Conservation (phyloP, 2,329 filamentous ascomycete genomes). For the Juglanconis juglandina region DNA sequence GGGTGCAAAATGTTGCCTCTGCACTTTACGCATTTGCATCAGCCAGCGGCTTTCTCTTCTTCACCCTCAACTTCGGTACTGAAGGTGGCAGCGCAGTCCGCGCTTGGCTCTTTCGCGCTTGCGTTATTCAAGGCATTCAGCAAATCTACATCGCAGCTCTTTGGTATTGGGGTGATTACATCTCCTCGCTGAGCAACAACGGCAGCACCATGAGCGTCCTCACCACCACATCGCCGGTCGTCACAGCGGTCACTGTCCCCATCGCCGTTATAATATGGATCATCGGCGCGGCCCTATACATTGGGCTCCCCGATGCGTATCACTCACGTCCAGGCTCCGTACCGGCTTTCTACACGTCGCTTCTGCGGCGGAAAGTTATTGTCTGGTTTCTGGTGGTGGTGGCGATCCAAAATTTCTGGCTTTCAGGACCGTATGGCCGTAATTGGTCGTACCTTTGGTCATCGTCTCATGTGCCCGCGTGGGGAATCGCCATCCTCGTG, state of each 20-base stretch:
- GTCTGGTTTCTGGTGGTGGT: conserved; percentile 62
- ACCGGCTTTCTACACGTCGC: conserved; percentile 58
- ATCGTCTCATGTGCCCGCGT: conserved; percentile 49
- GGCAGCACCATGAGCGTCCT: conserved; percentile 29
- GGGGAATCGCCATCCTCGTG: conserved; percentile 53
- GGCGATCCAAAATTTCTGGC: conserved; percentile 61
- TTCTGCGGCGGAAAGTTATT: conserved; percentile 59
- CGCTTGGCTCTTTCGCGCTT: conserved; percentile 67
- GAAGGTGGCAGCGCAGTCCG: conserved; percentile 58
- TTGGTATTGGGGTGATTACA: conserved; percentile 62
- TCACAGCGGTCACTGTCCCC: conserved; percentile 45
- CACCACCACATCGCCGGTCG: conserved; percentile 30
- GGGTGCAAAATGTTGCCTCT: conserved; percentile 58
- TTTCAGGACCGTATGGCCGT: conserved; percentile 60
- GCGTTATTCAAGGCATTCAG: conserved; percentile 63
- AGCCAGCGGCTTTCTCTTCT: conserved; percentile 61
- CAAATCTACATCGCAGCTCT: conserved; percentile 63
- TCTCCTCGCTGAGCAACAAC: conserved; percentile 36
- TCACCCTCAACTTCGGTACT: conserved; percentile 64
- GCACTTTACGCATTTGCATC: conserved; percentile 61
- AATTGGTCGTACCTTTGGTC: conserved; percentile 57
- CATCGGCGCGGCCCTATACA: conserved; percentile 50
- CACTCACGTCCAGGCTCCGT: conserved; percentile 57
- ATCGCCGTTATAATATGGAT: conserved; percentile 54
- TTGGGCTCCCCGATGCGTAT: conserved; percentile 62